Conservation (phyloP, 257 asterid genomes). For the Penstemon davidsonii region DNA sequence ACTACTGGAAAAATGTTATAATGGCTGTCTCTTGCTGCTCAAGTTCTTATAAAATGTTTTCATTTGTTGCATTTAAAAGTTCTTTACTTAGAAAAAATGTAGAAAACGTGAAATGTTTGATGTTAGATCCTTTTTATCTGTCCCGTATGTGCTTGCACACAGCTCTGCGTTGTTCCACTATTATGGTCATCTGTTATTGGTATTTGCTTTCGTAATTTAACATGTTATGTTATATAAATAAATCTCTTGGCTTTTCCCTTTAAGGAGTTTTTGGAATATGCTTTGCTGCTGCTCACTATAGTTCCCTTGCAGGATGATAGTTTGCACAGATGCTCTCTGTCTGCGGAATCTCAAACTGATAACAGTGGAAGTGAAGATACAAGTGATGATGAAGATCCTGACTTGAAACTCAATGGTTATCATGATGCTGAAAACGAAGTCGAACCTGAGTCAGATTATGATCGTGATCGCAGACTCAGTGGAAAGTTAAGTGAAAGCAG, state of each 20-base stretch:
- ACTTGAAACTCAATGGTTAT: slow-evolving; percentile 64
- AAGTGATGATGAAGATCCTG: slow-evolving; percentile 67
- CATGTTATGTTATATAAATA: slow-evolving; percentile 11
- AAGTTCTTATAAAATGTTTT: slow-evolving; percentile 16
- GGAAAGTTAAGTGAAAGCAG: slow-evolving; percentile 93
- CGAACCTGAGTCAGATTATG: slow-evolving; percentile 67
- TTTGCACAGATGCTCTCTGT: slow-evolving; percentile 73
- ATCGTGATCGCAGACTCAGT: slow-evolving; percentile 73
- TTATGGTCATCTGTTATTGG: slow-evolving; percentile 2
- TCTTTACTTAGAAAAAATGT: slow-evolving; percentile 9
- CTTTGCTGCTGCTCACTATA: slow-evolving; percentile 16
- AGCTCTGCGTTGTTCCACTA: slow-evolving; percentile 24
- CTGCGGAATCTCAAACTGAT: slow-evolving; percentile 78
- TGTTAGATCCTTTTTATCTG: slow-evolving; percentile 16
- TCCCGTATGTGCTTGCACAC: slow-evolving; percentile 14
- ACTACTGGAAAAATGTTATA: slow-evolving; percentile 9
- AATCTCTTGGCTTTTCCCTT: slow-evolving; percentile 15
- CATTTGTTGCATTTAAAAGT: neutral
- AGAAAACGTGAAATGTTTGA: neutral
- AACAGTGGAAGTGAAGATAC: slow-evolving; percentile 74
- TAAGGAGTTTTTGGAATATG: slow-evolving; percentile 11
- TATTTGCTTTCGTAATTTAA: slow-evolving; percentile 20
- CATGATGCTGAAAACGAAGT: slow-evolving; percentile 92
- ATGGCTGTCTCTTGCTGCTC: slow-evolving; percentile 11
- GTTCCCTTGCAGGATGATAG: slow-evolving; percentile 61